Base-by-base conservation (phyloP, 1,284 basidiomycete genomes). In the Xerocomus minutiporus region DNA sequence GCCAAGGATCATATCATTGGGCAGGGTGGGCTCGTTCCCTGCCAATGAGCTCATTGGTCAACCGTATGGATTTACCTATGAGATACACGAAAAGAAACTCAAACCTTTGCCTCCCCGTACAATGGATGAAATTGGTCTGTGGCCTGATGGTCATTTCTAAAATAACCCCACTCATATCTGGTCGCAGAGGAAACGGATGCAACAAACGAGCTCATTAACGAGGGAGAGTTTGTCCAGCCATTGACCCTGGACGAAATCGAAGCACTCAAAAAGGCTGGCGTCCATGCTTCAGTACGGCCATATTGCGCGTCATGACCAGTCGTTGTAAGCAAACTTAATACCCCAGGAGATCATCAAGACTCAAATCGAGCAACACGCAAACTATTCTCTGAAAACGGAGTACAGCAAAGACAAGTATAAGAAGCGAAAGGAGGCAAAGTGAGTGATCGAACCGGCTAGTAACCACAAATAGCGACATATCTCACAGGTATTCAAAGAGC, bases 401-500 rank as follows among this genome's bases (percentile, higher is more conserved):
- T 97, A 93, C 68, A 93, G 90, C 70, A 97, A 97, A 71, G 94
- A 97, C 64, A 97, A 97, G 68, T 97, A 97, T 73, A 88, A 84
- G 66, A 94, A 93, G 69, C 79, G 92, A 44, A 97, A 97, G 70
- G 91, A 95, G 71, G 92, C 90, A 58, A 97, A 97, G 93, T 94
- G 65, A 59, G 80, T 71, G 12, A 15, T 25, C 15, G 25, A 28
- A 50, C 36, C 38, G 25, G 17, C 36, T 46, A 31, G 36, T 39
- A 40, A 43, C n/a, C 23, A 23, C 42, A 48, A 11, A 46, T 43
- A 54, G 54, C 50, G 40, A 56, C 38, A 5, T 17, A 46, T 44
- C 59, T 28, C 49, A 13, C 59, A 96, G 91, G 65, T 98, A 93
- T 68, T 84, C 87, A 9, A 95, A 93, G 67, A 81, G 83, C 7